phyloP scores from a whole-genome alignment of 2,329 filamentous ascomycete genomes.

The Penicillium occitanis region DNA sequence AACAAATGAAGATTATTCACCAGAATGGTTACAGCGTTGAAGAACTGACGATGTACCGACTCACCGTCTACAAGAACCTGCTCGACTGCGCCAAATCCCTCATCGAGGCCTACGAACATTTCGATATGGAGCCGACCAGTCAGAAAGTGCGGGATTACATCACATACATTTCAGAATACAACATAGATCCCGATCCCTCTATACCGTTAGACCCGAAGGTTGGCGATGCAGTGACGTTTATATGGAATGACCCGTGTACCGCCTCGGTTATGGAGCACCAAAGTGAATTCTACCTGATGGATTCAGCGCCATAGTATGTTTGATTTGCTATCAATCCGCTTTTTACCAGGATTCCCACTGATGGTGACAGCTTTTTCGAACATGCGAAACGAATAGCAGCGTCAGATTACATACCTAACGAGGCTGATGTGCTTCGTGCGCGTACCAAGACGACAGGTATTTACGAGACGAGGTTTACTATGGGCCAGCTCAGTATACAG shows the following conservation, averaged over 20 bases:
- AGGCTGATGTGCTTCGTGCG: constrained; percentile 92
- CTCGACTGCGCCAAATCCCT: constrained; percentile 95
- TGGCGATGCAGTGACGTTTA: constrained; percentile 75
- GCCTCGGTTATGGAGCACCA: constrained; percentile 85
- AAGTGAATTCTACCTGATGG: constrained; percentile 99
- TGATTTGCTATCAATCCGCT: neutral
- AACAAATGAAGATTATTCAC: constrained; percentile 99
- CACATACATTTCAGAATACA: constrained; percentile 81
- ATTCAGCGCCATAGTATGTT: constrained; percentile 93
- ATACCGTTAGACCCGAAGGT: constrained; percentile 78
- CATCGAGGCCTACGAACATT: constrained; percentile 87
- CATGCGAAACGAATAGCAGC: constrained; percentile 82
- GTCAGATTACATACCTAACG: constrained; percentile 83
- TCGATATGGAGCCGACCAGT: constrained; percentile 75
- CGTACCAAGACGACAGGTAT: constrained; percentile 98
- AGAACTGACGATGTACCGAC: constrained; percentile 87
- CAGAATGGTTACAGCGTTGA: constrained; percentile 95
- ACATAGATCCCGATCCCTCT: constrained; percentile 85
- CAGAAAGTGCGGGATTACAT: constrained; percentile 71
- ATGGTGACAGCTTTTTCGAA: constrained; percentile 78
- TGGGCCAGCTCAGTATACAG: constrained; percentile 99
- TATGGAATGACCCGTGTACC: constrained; percentile 89
- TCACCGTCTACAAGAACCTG: constrained; percentile 97
- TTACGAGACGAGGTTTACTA: constrained; percentile 97
- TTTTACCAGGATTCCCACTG: constrained; percentile 20